Base-by-base conservation (phyloP, 306 rosid genomes). In the Vicia faba region DNA sequence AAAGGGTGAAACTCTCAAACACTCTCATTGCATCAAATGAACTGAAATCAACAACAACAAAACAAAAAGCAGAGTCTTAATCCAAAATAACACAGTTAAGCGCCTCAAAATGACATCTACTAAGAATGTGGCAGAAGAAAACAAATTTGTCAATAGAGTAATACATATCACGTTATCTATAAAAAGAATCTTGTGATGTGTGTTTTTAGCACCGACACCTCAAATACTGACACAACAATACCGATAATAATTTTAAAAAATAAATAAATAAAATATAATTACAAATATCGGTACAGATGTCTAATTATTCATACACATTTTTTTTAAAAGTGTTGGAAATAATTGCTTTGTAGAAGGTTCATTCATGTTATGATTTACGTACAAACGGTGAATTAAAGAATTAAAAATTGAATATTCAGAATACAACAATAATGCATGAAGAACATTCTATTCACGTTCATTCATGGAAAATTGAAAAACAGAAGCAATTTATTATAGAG, bases 11-110 rank as follows among this genome's bases (percentile, higher is more conserved):
- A 49, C 60, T 71, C 66, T 72, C 73, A 50, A 80, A 69, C 40
- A 71, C 31, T 64, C 65, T 75, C 81, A 78, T 75, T 45, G 73
- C 43, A 66, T 48, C 69, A 66, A 66, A 65, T 14, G 44, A 72
- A 25, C 50, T 54, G 46, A 41, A 41, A 25, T 7, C 75, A 53
- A 53, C 64, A 60, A 45, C 38, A 57, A n/a, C n/a, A n/a, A n/a
- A 10, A 58, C 2, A 2, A 2, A 10, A 51, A 54, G 13, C 12
- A 55, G 8, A 20, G 41, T 55, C 38, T 55, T 26, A 0, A 2
- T 25, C 7, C 51, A 66, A 60, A 4, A 79, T 15, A 31, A 80
- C 28, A 23, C 23, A n/a, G n/a, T 14, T 46, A 68, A 41, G 29
- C 31, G 25, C 53, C 6, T 20, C 45, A 26, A 55, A 49, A 14